Conservation (phyloP, 2,329 filamentous ascomycete genomes). For the Coleophoma eucalyptorum region DNA sequence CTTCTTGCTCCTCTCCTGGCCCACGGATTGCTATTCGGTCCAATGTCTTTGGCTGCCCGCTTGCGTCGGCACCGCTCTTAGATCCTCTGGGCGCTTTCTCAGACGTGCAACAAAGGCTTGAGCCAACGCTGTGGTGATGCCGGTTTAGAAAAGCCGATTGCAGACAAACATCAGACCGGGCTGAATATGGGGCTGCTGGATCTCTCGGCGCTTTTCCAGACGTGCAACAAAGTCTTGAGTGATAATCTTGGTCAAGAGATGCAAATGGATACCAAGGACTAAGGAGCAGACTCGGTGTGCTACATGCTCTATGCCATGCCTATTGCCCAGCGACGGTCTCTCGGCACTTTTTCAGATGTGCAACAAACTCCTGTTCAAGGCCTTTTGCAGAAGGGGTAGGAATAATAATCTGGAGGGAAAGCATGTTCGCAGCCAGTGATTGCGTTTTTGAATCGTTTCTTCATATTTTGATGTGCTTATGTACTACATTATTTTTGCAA, state of each 20-base stretch:
- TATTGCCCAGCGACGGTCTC: too few relatives aligned
- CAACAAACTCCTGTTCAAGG: neutral
- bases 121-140: too few relatives aligned
- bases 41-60: too few relatives aligned
- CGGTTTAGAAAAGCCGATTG: too few relatives aligned
- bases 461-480: neutral
- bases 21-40: too few relatives aligned
- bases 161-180: too few relatives aligned
- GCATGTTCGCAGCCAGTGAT: neutral
- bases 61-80: too few relatives aligned
- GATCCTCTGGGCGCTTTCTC: too few relatives aligned
- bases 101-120: too few relatives aligned
- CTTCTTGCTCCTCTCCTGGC: too few relatives aligned
- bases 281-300: neutral
- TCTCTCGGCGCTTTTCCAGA: neutral
- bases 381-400: neutral
- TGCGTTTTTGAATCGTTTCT: neutral
- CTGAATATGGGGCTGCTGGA: neutral
- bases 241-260: neutral
- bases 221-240: neutral
- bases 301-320: neutral
- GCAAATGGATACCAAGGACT: neutral
- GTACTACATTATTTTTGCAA: slow-evolving; percentile 37
- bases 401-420: neutral
- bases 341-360: neutral